A percentile compares a stretch with the other conserved stretches of the same genome.
These are phyloP conservation scores for Phoma herbarum DNA, from an alignment of 2,329 filamentous ascomycete genomes.

Conservation along the genomic window DNA sequence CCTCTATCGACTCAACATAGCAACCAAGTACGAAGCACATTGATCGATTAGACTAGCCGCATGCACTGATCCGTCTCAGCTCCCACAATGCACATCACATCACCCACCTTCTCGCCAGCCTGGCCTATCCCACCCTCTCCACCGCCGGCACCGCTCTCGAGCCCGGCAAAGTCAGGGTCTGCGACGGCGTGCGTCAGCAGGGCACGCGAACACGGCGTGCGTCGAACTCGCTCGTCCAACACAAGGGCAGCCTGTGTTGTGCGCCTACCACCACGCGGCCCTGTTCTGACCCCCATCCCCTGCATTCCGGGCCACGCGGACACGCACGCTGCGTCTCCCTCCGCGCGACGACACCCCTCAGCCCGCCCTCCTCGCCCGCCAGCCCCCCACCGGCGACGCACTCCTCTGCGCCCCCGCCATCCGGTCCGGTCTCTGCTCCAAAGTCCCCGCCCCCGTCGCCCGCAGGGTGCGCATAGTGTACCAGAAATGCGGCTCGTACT, in stretches of 20 bases:
- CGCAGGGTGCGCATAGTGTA: not conserved
- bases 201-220: not conserved
- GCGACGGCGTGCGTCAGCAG: not conserved
- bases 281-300: not conserved
- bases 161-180: not conserved
- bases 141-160: not conserved
- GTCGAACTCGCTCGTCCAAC: not conserved
- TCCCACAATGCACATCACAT: constrained; percentile 2
- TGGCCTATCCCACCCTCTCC: not conserved
- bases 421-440: not conserved
- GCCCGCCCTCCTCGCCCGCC: not conserved
- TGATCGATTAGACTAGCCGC: not conserved
- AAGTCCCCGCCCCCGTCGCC: not conserved
- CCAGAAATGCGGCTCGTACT: constrained; percentile 1
- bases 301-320: not conserved
- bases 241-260: not conserved
- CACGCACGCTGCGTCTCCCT: not conserved
- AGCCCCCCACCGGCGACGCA: not conserved
- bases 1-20: not conserved
- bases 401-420: constrained; percentile 2
- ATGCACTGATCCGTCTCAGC: too few relatives aligned
- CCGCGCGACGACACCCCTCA: not conserved
- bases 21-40: not conserved
- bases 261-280: not conserved
- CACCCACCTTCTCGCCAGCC: constrained; percentile 1